phyloP scores from a whole-genome alignment of 768 basidiomycete species.

The Cantharellus anzutake region DNA sequence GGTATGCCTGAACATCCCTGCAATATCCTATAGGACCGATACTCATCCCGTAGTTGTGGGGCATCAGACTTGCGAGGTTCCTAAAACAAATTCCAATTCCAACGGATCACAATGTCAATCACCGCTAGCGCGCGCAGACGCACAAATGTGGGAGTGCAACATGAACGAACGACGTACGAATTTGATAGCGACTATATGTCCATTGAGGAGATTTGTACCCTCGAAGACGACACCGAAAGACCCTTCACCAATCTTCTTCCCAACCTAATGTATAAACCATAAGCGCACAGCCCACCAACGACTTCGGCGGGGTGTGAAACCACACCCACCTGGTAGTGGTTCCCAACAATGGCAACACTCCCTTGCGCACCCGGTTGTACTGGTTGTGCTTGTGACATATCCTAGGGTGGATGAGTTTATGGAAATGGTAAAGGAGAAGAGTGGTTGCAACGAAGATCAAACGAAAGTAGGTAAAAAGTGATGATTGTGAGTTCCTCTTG shows the following conservation, averaged over 20 bases:
- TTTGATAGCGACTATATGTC: conserved; percentile 83
- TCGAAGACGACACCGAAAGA: conserved; percentile 98
- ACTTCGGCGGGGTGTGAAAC: not conserved
- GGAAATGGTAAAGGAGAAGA: not conserved
- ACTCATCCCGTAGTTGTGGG: conserved; percentile 92
- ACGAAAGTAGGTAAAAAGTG: no score
- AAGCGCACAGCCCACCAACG: not conserved
- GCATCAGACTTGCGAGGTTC: conserved; percentile 96
- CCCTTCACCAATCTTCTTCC: conserved; percentile 98
- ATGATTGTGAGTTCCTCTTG: no score
- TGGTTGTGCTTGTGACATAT: not conserved
- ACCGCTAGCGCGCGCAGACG: not conserved
- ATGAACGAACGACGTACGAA: conserved; percentile 38
- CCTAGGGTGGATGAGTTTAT: not conserved
- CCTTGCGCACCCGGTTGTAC: not conserved
- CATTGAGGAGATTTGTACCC: conserved; percentile 75
- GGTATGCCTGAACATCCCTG: conserved; percentile 91
- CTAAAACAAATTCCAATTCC: conserved; percentile 22
- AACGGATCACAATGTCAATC: conserved; percentile 6
- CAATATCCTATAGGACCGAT: conserved; percentile 89
- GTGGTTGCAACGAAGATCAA: not conserved
- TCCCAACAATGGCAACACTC: not conserved
- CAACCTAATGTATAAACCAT: conserved; percentile 28
- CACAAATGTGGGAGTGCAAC: not conserved
- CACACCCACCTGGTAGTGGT: not conserved